These are phyloP conservation scores for Parietichytrium sp. DNA, from an alignment of 108 stramenopile genomes.

Conservation along the genomic window DNA sequence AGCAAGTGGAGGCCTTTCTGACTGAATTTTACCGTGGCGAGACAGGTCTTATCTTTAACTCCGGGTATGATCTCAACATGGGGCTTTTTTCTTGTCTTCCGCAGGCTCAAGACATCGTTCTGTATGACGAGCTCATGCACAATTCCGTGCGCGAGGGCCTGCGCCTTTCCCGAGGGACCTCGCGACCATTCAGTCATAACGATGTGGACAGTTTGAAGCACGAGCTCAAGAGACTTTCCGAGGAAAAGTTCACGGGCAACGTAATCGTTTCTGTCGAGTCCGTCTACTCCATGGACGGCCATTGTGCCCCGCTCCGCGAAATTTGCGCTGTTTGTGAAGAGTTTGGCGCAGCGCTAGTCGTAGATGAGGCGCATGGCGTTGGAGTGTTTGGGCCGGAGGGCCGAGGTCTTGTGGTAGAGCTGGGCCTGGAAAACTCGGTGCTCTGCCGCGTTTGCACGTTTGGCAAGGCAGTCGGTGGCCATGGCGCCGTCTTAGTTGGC, in stretches of 20 bases:
- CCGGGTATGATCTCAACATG: slow-evolving; percentile 95
- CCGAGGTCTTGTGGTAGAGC: slow-evolving; percentile 68
- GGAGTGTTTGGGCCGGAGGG: slow-evolving; percentile 73
- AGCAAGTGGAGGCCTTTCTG: slow-evolving; percentile 69
- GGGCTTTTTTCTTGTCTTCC: slow-evolving; percentile 74
- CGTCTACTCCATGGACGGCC: slow-evolving; percentile 97
- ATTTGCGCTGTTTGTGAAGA: slow-evolving; percentile 66
- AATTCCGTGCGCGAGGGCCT: slow-evolving; percentile 63
- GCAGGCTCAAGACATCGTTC: slow-evolving; percentile 62
- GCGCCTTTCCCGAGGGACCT: slow-evolving; percentile 45
- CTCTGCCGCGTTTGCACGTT: slow-evolving; percentile 83
- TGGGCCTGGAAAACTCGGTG: slow-evolving; percentile 78
- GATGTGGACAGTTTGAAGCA: slow-evolving; percentile 65
- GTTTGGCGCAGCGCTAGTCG: slow-evolving; percentile 64
- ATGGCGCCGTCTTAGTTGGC: slow-evolving; percentile 82
- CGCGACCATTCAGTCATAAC: slow-evolving; percentile 74
- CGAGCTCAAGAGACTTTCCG: slow-evolving; percentile 55
- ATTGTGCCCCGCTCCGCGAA: slow-evolving; percentile 77
- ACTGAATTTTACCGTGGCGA: slow-evolving; percentile 72
- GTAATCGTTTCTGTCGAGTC: slow-evolving; percentile 83
- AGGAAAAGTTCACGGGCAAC: not conserved
- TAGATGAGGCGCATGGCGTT: slow-evolving; percentile 86
- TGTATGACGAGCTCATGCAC: slow-evolving; percentile 88
- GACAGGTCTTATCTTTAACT: slow-evolving; percentile 82
- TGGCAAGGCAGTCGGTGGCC: slow-evolving; percentile 94